Base-by-base conservation (phyloP, 139 green algal species). In the Eudorina sp. region DNA sequence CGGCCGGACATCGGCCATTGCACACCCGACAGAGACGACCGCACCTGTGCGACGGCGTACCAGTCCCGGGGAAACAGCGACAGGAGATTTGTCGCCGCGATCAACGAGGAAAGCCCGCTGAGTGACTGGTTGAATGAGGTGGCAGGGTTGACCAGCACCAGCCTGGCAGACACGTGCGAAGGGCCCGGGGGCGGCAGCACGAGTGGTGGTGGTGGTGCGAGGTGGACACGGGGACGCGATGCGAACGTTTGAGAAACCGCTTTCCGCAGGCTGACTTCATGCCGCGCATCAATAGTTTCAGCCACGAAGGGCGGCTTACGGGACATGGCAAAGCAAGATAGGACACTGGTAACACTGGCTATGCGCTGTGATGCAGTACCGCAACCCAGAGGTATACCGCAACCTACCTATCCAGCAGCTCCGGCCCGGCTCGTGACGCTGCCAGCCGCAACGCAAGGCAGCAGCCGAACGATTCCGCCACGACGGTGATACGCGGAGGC, bases 81-180 rank as follows among this genome's bases (percentile, higher is more conserved):
- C 83, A 97, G 90, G 82, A 97, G 89, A 60, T 95, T 96, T 41
- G 94, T 96, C 41, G 76, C 82, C 0, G 93, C 91, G 25, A 95
- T 81, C 29, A 96, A 74, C 14, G 89, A 88, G 13, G 86, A 83
- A 25, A 97, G 38, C 13, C 94, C 93, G 23, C 31, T 51, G 27
- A 94, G 86, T 53, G 83, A 92, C 9, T 79, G 73, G 51, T 90
- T 86, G 72, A 95, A 96, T 76, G 88, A 80, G 51, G 88, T 91
- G 29, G 93, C 95, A 19, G 93, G 90, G 91, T 97, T 97, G 27
- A 97, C 62, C 31, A 97, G 91, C 55, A 97, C 93, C 60, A 97
- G 43, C 29, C 80, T 86, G 41, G 16, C n/a, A n/a, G n/a, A n/a
- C n/a, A n/a, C n/a, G n/a, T n/a, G n/a, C n/a, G n/a, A n/a, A n/a